Evolutionary conservation across 331 rosid species (phyloP).

Genomic region (Malus hybrid): DNA sequence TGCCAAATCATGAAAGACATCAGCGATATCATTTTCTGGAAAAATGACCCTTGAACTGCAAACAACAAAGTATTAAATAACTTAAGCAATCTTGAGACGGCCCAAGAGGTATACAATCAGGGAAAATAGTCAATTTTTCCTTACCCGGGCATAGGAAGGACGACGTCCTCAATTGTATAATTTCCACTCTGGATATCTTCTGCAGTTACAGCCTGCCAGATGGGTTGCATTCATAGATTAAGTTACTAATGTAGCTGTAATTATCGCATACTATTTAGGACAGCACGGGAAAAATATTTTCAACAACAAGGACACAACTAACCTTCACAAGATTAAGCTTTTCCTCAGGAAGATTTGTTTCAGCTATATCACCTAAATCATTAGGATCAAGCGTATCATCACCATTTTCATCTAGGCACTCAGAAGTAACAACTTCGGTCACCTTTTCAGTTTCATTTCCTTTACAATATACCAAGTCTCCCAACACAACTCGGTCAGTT

Average conservation of each 20-base stretch:
- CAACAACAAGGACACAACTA: slow-evolving; percentile 6
- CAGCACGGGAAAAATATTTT: neutral
- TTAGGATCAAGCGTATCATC: slow-evolving; percentile 32
- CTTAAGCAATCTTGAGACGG: neutral
- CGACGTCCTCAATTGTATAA: slow-evolving; percentile 67
- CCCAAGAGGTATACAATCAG: neutral
- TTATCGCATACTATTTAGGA: neutral
- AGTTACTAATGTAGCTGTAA: neutral
- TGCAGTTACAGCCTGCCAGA: slow-evolving; percentile 55
- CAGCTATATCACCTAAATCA: slow-evolving; percentile 46
- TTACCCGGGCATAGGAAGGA: slow-evolving; percentile 98
- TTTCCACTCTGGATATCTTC: slow-evolving; percentile 58
- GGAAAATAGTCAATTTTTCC: slow-evolving; percentile 13
- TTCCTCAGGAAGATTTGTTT: slow-evolving; percentile 38
- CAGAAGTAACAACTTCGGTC: slow-evolving; percentile 32
- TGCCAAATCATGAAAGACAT: slow-evolving; percentile 75
- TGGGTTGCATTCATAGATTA: neutral
- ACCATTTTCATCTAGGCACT: slow-evolving; percentile 31
- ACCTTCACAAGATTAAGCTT: slow-evolving; percentile 56
- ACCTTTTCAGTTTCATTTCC: slow-evolving; percentile 37
- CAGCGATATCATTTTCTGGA: slow-evolving; percentile 64
- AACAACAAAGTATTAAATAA: slow-evolving; percentile 14
- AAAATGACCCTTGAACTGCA: slow-evolving; percentile 67
- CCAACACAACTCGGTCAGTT: slow-evolving; percentile 58
- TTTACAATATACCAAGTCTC: slow-evolving; percentile 79